A percentile compares a stretch with the other conserved stretches of the same genome.
Conservation (phyloP, 768 basidiomycete genomes). For the Podaxis sp. region DNA sequence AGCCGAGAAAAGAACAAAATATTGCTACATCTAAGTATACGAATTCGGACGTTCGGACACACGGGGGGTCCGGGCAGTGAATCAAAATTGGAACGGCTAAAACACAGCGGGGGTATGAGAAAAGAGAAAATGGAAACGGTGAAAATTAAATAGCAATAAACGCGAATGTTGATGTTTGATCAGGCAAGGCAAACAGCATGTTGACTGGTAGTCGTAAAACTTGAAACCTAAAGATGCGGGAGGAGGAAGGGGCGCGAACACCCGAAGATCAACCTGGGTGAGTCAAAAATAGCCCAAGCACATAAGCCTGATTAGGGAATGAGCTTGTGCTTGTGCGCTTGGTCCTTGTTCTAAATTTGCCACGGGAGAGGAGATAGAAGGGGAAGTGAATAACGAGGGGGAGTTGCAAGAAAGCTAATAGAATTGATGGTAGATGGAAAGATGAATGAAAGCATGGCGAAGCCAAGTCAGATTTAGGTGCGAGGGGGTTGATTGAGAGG, state of each 20-base stretch:
- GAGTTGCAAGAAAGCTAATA: not conserved
- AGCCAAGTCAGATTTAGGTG: not conserved
- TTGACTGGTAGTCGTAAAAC: not conserved
- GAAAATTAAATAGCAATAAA: slow-evolving; percentile 9
- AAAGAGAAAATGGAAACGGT: not conserved
- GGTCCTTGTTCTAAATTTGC: slow-evolving; percentile 3
- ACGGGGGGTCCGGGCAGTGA: not conserved
- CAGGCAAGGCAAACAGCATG: not conserved
- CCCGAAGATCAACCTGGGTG: not conserved
- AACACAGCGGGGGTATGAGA: not conserved
- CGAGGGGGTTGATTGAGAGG: slow-evolving; percentile 20
- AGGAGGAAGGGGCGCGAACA: not conserved
- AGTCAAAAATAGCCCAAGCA: not conserved
- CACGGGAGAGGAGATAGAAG: not conserved
- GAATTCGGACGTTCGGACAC: not conserved
- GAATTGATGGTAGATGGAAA: slow-evolving; percentile 3
- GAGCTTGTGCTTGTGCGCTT: not conserved
- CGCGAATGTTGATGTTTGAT: not conserved
- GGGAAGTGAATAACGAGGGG: not conserved
- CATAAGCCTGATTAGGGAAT: slow-evolving; percentile 2
- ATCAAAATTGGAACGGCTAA: not conserved
- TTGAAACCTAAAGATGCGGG: not conserved
- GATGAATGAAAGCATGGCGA: not conserved
- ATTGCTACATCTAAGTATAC: slow-evolving; percentile 6
- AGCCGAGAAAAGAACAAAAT: not conserved